A percentile compares a stretch with the other conserved stretches of the same genome.
phyloP scores from a whole-genome alignment of 768 basidiomycete species.

The Artomyces pyxidatus region DNA sequence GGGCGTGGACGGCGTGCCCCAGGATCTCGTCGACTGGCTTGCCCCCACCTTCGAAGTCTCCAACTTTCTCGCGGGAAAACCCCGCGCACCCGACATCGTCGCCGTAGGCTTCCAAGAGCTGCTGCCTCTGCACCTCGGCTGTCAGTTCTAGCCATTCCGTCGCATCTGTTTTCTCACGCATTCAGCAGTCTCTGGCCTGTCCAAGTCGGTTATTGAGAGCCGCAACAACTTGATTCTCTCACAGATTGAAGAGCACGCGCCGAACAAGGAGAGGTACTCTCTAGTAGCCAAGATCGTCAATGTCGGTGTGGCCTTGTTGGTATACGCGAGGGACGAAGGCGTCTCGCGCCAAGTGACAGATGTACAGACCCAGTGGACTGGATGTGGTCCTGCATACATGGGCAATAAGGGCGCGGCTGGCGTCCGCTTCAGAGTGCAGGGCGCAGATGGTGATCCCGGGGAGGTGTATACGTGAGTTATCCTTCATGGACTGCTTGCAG shows the following conservation, averaged over 20 bases:
- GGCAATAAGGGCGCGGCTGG: constrained; percentile 96
- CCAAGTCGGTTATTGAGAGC: constrained; percentile 58
- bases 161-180: constrained; percentile 5
- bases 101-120: constrained; percentile 94
- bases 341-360: constrained; percentile 52
- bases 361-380: constrained; percentile 70
- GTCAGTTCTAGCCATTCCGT: constrained; percentile 33
- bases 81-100: constrained; percentile 74
- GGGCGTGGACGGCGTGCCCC: constrained; percentile 60
- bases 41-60: constrained; percentile 74
- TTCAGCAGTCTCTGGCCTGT: constrained; percentile 65
- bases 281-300: constrained; percentile 76
- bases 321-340: constrained; percentile 73
- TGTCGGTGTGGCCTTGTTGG: constrained; percentile 80
- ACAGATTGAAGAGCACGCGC: constrained; percentile 64
- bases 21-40: constrained; percentile 90
- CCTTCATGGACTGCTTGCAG: not conserved
- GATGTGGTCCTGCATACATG: constrained; percentile 67
- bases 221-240: constrained; percentile 65
- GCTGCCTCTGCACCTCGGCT: constrained; percentile 78
- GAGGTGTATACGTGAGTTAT: constrained; percentile 77
- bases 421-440: constrained; percentile 68
- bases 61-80: constrained; percentile 54
- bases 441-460: constrained; percentile 44
- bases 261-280: constrained; percentile 65